Conservation (phyloP, 2,329 filamentous ascomycete species). For the Aspergillus fischeri region DNA sequence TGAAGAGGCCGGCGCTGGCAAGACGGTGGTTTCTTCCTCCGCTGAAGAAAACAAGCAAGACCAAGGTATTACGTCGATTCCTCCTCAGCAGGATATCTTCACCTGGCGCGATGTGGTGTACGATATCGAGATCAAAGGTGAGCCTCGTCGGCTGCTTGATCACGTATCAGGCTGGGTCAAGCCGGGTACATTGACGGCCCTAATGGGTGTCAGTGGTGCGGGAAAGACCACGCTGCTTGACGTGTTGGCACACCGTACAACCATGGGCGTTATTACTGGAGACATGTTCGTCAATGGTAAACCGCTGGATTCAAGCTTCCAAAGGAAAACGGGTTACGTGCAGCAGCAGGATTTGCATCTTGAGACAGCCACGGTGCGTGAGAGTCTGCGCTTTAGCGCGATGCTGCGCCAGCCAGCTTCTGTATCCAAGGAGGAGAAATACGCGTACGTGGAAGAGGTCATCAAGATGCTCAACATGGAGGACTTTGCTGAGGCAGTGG, state of each 20-base stretch:
- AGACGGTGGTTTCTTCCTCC: background rate
- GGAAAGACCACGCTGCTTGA: slow-evolving; percentile 89
- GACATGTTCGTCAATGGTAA: slow-evolving; percentile 76
- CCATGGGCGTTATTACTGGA: slow-evolving; percentile 81
- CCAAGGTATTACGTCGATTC: slow-evolving; percentile 34
- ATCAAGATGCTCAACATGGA: slow-evolving; percentile 86
- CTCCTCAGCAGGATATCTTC: slow-evolving; percentile 68
- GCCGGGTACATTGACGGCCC: slow-evolving; percentile 79
- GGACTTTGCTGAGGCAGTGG: slow-evolving; percentile 79
- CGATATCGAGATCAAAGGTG: slow-evolving; percentile 70
- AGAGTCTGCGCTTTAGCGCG: slow-evolving; percentile 80
- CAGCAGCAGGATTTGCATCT: slow-evolving; percentile 89
- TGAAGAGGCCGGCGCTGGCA: background rate
- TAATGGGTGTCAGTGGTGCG: slow-evolving; percentile 87
- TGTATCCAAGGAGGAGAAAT: slow-evolving; percentile 68
- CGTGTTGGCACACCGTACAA: slow-evolving; percentile 74
- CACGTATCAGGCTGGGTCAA: slow-evolving; percentile 90
- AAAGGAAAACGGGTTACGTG: slow-evolving; percentile 47
- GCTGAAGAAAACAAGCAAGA: background rate
- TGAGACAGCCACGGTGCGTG: slow-evolving; percentile 77
- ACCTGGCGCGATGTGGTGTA: slow-evolving; percentile 79
- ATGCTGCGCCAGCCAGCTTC: slow-evolving; percentile 74
- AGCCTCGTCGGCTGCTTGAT: slow-evolving; percentile 69
- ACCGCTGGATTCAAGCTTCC: slow-evolving; percentile 54
- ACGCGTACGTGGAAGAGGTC: slow-evolving; percentile 80